A percentile compares a stretch with the other conserved stretches of the same genome.
These are phyloP conservation scores for Oidiodendron maius DNA, from an alignment of 495 filamentous ascomycete genomes.

Conservation along the genomic window DNA sequence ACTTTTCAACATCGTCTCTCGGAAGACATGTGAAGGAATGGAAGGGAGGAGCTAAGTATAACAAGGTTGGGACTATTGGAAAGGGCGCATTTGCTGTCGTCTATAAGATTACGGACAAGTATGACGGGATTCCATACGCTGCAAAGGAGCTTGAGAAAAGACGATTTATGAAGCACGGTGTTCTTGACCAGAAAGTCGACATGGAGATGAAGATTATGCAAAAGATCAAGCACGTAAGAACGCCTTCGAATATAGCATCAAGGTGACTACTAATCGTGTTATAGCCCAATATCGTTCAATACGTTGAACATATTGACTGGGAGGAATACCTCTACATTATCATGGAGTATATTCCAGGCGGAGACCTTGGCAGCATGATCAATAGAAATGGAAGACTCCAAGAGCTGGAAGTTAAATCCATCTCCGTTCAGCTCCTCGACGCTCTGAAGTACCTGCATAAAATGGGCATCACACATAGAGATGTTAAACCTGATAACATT, in stretches of 20 bases:
- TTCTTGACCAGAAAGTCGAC: slow-evolving; percentile 77
- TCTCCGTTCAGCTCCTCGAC: slow-evolving; percentile 70
- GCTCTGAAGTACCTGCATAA: slow-evolving; percentile 84
- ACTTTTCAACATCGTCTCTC: slow-evolving; percentile 6
- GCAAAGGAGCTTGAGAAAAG: slow-evolving; percentile 90
- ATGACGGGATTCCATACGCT: slow-evolving; percentile 73
- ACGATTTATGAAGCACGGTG: slow-evolving; percentile 81
- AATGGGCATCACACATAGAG: slow-evolving; percentile 86
- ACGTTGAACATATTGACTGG: slow-evolving; percentile 77
- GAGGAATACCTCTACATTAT: slow-evolving; percentile 79
- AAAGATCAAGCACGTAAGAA: slow-evolving; percentile 69
- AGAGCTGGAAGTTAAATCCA: slow-evolving; percentile 61
- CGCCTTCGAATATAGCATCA: neutral
- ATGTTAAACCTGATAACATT: slow-evolving; percentile 98
- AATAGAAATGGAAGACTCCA: slow-evolving; percentile 49
- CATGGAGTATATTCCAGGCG: slow-evolving; percentile 87
- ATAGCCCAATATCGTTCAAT: slow-evolving; percentile 88
- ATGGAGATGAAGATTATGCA: slow-evolving; percentile 96
- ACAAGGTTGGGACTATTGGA: slow-evolving; percentile 72
- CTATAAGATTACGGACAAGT: slow-evolving; percentile 74
- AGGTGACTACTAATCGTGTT: slow-evolving; percentile 16
- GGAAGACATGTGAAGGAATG: slow-evolving; percentile 47
- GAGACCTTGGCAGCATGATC: slow-evolving; percentile 76
- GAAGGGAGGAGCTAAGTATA: slow-evolving; percentile 79
- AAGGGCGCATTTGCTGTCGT: slow-evolving; percentile 93